Conservation (phyloP, 176 grass and related monocot genomes). For the Eremochloa ophiuroides region DNA sequence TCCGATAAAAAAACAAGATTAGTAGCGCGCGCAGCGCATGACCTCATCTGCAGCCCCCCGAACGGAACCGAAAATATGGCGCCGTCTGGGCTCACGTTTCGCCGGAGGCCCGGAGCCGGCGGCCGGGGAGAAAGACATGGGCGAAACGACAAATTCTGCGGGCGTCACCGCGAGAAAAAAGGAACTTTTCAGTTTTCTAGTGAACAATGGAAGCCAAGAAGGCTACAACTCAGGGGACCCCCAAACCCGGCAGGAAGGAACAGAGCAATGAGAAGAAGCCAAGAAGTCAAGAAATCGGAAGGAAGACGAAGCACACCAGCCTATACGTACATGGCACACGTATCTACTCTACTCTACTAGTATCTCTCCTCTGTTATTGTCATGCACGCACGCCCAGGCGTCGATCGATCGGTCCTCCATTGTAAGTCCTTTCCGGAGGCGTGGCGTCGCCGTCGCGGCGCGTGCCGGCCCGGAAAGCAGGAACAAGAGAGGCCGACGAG, state of each 20-base stretch:
- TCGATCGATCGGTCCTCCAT: constrained; percentile 59
- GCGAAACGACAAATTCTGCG: neutral
- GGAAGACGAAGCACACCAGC: neutral
- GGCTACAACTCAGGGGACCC: constrained; percentile 17
- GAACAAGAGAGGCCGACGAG: constrained; percentile 75
- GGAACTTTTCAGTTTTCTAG: constrained; percentile 12
- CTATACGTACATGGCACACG: constrained; percentile 25
- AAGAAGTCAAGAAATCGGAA: constrained; percentile 1
- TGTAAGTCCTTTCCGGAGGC: constrained; percentile 68
- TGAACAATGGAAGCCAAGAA: constrained; percentile 13
- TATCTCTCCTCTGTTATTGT: constrained; percentile 44
- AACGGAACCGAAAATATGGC: neutral
- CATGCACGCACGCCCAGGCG: constrained; percentile 25
- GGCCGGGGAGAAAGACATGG: neutral
- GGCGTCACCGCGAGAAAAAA: neutral
- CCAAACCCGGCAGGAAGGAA: neutral
- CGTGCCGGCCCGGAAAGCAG: constrained; percentile 57
- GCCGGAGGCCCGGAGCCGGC: neutral
- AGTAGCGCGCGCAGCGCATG: neutral
- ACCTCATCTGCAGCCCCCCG: neutral
- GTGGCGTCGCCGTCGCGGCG: neutral
- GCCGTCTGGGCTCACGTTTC: neutral
- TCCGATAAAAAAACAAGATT: too few relatives aligned
- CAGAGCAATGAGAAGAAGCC: neutral
- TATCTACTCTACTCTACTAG: neutral